Percentiles rank a stretch among this genome's conserved stretches.
phyloP scores from a whole-genome alignment of 306 rosid genomes.

The Prunus davidiana region DNA sequence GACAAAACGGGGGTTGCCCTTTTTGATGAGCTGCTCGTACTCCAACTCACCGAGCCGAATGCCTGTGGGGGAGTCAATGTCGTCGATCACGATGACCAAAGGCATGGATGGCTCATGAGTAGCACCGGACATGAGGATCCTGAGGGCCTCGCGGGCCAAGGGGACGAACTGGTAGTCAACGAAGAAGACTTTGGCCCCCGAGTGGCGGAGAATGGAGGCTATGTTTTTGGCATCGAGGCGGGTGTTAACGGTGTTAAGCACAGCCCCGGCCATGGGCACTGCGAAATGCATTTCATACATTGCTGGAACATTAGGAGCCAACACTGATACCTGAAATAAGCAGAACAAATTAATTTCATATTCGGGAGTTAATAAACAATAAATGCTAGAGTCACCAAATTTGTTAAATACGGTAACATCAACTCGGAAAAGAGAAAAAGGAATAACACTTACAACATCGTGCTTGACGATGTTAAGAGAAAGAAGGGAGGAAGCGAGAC shows the following conservation, averaged over 20 bases:
- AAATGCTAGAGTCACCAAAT: too few relatives aligned
- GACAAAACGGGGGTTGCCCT: conserved; percentile 39
- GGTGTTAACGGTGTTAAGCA: conserved; percentile 71
- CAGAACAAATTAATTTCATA: too few relatives aligned
- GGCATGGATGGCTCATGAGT: conserved; percentile 37
- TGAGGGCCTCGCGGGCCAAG: conserved; percentile 56
- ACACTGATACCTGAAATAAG: conserved; percentile 59
- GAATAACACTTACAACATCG: conserved; percentile 54
- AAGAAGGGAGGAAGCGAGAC: conserved; percentile 79
- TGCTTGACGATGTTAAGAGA: conserved; percentile 51
- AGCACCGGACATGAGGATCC: conserved; percentile 20
- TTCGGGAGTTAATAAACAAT: not conserved
- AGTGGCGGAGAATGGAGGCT: conserved; percentile 71
- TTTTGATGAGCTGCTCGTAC: conserved; percentile 57
- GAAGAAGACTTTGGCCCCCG: conserved; percentile 70
- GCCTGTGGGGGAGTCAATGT: conserved; percentile 67
- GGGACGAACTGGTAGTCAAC: conserved; percentile 66
- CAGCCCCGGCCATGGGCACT: conserved; percentile 91
- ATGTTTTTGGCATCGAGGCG: conserved; percentile 70
- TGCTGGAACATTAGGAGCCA: conserved; percentile 93
- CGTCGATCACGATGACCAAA: conserved; percentile 71
- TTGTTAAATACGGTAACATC: not conserved
- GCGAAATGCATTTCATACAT: conserved; percentile 98
- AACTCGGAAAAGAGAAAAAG: not conserved
- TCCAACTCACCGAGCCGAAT: conserved; percentile 65